Conservation (phyloP, 2,329 filamentous ascomycete species). For the Pseudogymnoascus sp. region DNA sequence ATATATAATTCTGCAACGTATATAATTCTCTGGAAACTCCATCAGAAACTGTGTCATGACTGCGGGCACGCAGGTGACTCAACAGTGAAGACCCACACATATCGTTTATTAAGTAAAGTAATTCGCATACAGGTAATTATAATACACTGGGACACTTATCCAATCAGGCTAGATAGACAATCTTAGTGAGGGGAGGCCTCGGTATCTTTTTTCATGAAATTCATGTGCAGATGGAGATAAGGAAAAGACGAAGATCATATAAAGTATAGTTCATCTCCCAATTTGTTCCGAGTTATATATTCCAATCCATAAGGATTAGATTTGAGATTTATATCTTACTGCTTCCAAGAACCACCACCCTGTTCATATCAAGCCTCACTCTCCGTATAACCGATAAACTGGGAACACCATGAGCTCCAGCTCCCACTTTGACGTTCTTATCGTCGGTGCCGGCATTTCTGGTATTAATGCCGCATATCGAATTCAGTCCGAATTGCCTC, state of each 20-base stretch:
- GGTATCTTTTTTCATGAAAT: background rate
- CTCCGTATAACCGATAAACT: background rate
- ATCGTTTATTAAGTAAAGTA: background rate
- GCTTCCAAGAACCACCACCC: background rate
- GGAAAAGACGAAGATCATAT: background rate
- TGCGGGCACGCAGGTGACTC: background rate
- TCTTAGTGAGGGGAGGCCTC: background rate
- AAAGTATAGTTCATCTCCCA: background rate
- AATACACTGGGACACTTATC: background rate
- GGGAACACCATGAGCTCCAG: background rate
- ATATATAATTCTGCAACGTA: background rate
- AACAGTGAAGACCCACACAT: background rate
- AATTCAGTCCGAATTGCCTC: conserved; percentile 45
- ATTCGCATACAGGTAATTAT: background rate
- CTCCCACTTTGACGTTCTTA: conserved; percentile 39
- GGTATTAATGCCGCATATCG: conserved; percentile 66
- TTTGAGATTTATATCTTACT: background rate
- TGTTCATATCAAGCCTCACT: background rate
- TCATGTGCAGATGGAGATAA: background rate
- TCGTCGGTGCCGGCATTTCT: conserved; percentile 63
- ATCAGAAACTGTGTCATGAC: background rate
- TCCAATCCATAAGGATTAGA: background rate
- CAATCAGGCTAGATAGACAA: background rate
- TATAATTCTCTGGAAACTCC: background rate
- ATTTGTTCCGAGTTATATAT: background rate